Percentiles rank a stretch among this genome's conserved stretches.
Evolutionary conservation across 78 protist genomes (phyloP).

Genomic region (Bodo saltans): DNA sequence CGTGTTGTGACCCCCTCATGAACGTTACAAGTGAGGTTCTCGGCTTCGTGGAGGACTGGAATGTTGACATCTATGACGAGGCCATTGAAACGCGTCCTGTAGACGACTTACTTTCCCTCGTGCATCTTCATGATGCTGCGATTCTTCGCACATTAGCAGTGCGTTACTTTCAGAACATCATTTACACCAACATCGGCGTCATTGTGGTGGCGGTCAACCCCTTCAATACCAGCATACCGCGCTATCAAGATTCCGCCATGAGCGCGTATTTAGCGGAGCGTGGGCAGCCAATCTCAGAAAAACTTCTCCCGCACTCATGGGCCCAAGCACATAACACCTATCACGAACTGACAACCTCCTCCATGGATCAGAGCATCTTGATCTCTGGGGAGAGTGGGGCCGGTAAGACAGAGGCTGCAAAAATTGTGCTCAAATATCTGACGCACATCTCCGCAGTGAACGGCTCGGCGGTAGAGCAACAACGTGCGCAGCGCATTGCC

Average conservation of each 20-base stretch:
- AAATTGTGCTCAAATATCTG: slow-evolving; percentile 64
- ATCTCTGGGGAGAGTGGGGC: slow-evolving; percentile 76
- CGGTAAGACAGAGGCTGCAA: slow-evolving; percentile 76
- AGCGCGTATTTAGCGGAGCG: background rate
- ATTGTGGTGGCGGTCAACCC: slow-evolving; percentile 76
- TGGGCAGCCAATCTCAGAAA: background rate
- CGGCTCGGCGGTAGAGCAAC: slow-evolving; percentile 31
- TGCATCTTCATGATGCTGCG: slow-evolving; percentile 26
- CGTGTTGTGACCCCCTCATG: background rate
- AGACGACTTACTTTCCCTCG: slow-evolving; percentile 1
- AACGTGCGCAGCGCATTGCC: background rate
- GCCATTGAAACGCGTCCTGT: background rate
- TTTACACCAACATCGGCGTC: slow-evolving; percentile 51
- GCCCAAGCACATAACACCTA: slow-evolving; percentile 34
- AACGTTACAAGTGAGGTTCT: background rate
- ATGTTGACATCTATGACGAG: background rate
- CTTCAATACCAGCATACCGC: slow-evolving; percentile 41
- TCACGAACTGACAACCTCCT: background rate
- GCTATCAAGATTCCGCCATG: slow-evolving; percentile 6
- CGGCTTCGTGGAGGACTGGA: background rate
- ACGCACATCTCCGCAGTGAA: slow-evolving; percentile 47
- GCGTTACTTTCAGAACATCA: slow-evolving; percentile 12
- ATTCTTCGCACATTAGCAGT: background rate
- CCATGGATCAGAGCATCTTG: slow-evolving; percentile 37
- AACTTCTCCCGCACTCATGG: slow-evolving; percentile 12